Evolutionary conservation across 2,329 filamentous ascomycete genomes (phyloP), one percentile per base, ranked within the genome.

Genomic region (Cladosporium sp.): DNA sequence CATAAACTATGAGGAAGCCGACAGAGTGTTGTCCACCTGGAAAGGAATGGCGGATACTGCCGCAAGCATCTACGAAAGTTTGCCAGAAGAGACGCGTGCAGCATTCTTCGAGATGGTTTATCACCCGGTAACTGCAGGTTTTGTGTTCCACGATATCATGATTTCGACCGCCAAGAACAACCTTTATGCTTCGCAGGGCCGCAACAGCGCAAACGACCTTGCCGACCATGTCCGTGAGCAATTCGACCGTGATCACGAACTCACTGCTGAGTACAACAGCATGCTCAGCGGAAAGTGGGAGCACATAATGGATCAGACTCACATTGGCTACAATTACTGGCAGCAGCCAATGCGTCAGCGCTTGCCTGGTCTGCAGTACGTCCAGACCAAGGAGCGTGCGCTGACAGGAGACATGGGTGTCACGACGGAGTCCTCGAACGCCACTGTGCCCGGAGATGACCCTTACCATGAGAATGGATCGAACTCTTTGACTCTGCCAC

Each of bases 331-430:
- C 71, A 68, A 73, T 66, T 74, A 74, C 63, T 78, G 86, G 86
- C 87, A 90, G 72, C 87, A 89, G 69, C 86, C 88, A 1, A 89
- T 89, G 87, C 78, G 86, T 36, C 88, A 90, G 67, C 81, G 81
- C 0, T 79, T 88, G 1, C 86, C 87, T 0, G 80, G 82, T 7
- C 77, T 88, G 62, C 74, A 79, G 5, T 86, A 83, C 63, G 82
- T 87, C 1, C 83, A 87, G 68, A 78, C 77, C 2, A 73, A 77
- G 1, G 83, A 87, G 55, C 78, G 79, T 12, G 81, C 82, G 5
- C 74, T 88, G 5, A 80, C 83, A 0, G 87, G 87, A 7, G 79
- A 85, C 56, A 75, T 90, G 58, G 85, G 86, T 20, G 75, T 90
- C 45, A 76, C 82, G 1, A 78, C 88, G 1, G 85, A 90, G 67